Conservation (phyloP, 164 flowering plant genomes). For the Chloranthus sessilifolius region DNA sequence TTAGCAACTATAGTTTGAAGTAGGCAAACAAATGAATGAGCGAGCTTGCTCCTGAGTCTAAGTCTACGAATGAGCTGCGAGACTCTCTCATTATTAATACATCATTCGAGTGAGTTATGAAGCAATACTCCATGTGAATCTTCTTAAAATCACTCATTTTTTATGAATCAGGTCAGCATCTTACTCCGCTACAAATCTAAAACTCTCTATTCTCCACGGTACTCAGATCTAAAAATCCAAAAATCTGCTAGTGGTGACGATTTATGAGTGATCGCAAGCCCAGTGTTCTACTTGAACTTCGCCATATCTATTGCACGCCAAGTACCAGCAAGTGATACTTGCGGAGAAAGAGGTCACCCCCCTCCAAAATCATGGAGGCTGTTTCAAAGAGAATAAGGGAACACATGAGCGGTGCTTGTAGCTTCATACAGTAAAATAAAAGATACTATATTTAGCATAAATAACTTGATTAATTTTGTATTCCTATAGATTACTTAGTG, state of each 20-base stretch:
- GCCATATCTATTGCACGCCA: not conserved
- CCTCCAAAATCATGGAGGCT: not conserved
- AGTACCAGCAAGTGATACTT: not conserved
- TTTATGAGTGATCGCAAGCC: not conserved
- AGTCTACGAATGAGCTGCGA: not conserved
- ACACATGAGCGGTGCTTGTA: too few relatives aligned
- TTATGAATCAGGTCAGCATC: conserved; percentile 1
- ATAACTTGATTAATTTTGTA: too few relatives aligned
- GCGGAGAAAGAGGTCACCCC: not conserved
- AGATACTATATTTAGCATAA: too few relatives aligned
- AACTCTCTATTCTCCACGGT: not conserved
- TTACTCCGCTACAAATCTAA: conserved; percentile 2
- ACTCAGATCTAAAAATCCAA: conserved; percentile 1
- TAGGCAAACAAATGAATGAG: not conserved
- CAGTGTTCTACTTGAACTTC: not conserved
- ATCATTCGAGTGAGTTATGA: not conserved
- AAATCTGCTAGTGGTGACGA: not conserved
- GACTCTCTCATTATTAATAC: too few relatives aligned
- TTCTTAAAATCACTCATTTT: too few relatives aligned
- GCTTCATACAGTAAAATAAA: too few relatives aligned
- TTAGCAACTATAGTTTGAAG: too few relatives aligned
- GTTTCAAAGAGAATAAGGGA: not conserved
- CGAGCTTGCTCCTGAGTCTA: not conserved
- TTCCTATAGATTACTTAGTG: too few relatives aligned
- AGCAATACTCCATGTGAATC: not conserved